A percentile compares a stretch with the other conserved stretches of the same genome.
Conservation (phyloP, 495 filamentous ascomycete species). For the Copromyces sp. region DNA sequence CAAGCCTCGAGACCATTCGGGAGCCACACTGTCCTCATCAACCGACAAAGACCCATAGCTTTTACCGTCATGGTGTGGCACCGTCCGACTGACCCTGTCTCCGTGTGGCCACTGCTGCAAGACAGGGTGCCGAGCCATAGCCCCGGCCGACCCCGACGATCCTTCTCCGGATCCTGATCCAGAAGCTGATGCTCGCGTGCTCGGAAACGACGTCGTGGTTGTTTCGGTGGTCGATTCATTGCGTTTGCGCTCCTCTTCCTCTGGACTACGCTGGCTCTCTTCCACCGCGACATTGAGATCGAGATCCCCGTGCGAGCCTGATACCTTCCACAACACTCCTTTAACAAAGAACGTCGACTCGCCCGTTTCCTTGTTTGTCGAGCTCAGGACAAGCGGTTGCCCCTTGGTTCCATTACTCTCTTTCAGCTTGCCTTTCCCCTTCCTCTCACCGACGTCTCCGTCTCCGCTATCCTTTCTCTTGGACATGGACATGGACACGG, state of each 20-base stretch:
- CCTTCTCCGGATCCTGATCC: conserved; percentile 1
- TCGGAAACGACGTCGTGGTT: conserved; percentile 3
- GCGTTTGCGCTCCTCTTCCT: background rate
- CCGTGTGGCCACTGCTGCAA: background rate
- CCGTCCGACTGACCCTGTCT: background rate
- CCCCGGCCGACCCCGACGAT: background rate
- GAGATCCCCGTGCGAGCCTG: background rate
- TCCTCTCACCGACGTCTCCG: background rate
- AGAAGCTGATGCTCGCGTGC: background rate
- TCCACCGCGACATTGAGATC: background rate
- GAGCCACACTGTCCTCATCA: background rate
- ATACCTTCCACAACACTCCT: conserved; percentile 2
- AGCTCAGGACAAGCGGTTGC: conserved; percentile 2
- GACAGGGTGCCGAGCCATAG: background rate
- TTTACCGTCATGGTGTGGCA: background rate
- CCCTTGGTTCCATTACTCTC: background rate
- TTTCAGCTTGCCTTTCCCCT: background rate
- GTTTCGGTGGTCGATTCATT: background rate
- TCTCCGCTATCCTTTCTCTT: background rate
- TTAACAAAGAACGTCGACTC: conserved; percentile 1
- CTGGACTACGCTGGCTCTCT: background rate
- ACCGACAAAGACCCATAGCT: background rate
- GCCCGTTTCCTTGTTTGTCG: background rate
- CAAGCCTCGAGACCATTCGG: background rate
- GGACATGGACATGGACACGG: background rate